phyloP scores from a whole-genome alignment of 73 alveolate genomes.

The Tetrahymena borealis region DNA sequence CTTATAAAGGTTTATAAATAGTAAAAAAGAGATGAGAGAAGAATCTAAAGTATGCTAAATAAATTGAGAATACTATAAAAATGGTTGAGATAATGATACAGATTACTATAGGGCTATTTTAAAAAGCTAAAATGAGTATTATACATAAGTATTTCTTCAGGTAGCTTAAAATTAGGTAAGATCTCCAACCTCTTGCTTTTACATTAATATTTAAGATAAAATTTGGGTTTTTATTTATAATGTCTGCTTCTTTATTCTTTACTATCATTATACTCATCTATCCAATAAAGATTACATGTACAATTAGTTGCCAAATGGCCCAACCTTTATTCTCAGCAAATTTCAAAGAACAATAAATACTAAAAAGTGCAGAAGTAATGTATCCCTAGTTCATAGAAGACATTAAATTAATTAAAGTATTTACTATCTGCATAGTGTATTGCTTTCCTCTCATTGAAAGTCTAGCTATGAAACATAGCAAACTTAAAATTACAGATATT shows the following conservation, averaged over 20 bases:
- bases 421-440: not conserved
- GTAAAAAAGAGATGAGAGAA: not conserved
- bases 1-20: not conserved
- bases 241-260: not conserved
- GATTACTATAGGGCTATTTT: not conserved
- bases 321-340: not conserved
- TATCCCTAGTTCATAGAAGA: not conserved
- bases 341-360: not conserved
- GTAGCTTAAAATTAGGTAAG: not conserved
- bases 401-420: not conserved
- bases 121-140: not conserved
- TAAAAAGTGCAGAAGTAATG: not conserved
- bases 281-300: not conserved
- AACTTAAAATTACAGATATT: not conserved
- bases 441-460: not conserved
- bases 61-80: not conserved
- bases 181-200: not conserved
- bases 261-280: not conserved
- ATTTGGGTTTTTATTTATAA: not conserved
- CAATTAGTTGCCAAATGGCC: not conserved
- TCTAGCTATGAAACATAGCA: not conserved
- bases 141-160: not conserved
- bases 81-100: not conserved
- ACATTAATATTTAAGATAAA: not conserved
- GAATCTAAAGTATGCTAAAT: not conserved